Evolutionary conservation across 345 rosid genomes (phyloP), one percentile per base, ranked within the genome.

Genomic region (Geranium rotundifolium): DNA sequence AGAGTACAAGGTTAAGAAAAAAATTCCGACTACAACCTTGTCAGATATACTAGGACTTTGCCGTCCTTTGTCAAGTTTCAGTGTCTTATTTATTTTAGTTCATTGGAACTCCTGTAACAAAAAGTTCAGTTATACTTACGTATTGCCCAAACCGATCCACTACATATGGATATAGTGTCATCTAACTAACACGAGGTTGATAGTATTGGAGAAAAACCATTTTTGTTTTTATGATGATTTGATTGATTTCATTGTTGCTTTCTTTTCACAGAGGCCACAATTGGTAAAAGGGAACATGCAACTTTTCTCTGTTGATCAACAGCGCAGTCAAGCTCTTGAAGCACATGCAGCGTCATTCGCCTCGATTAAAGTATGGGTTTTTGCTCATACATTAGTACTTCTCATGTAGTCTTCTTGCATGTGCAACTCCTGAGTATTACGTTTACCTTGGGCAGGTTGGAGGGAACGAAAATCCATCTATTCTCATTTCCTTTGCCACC

Each of bases 221-320:
- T 7, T 46, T 10, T 46, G 52, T 46, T 12, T 14, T 2, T 46
- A 46, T 46, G 14, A 7, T 46, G 13, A 46, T 46, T 46, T 46
- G 1, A 14, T 10, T 46, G 13, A 46, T 46, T 46, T 46, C 12
- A 14, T 10, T 14, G 13, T 7, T 46, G 52, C 0, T 46, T 46
- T 46, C 1, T 46, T 10, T 75, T 65, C 81, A 54, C 69, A 92
- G 99, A 81, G 85, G 81, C 84, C 88, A 65, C 91, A 88, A 84
- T 67, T 93, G 70, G 96, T 93, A 37, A 93, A 88, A 73, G 97
- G 97, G 72, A 90, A 83, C 66, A 88, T 90, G 97, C 97, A 88
- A 75, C 96, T 88, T 72, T 88, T 83, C 73, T 93, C 97, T 34
- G 82, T 90, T 64, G 97, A 93, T 55, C 97, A 93, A 81, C 97